These are phyloP conservation scores for Funneliformis mosseae DNA, from an alignment of 192 early-diverging fungal species.

Conservation along the genomic window DNA sequence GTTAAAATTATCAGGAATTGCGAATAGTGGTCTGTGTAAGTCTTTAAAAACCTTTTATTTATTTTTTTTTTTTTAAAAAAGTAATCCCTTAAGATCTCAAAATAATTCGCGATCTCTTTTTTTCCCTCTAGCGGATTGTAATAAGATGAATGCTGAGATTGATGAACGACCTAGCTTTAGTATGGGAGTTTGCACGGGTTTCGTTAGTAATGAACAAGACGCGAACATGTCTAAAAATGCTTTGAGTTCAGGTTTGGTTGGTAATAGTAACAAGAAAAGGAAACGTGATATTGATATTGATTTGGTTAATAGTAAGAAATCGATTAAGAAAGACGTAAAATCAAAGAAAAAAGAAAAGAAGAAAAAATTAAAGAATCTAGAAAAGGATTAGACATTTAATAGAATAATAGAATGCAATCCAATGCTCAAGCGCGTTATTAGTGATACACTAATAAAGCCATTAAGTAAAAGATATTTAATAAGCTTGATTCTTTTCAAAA, in stretches of 20 bases:
- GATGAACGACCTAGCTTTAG: background rate
- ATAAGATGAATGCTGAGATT: background rate
- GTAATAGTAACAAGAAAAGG: background rate
- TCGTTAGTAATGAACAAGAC: background rate
- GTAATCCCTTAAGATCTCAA: background rate
- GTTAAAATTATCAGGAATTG: background rate
- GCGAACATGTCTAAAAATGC: background rate
- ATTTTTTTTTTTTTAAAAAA: background rate
- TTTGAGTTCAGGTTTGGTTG: background rate
- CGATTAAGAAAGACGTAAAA: background rate
- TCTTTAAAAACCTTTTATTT: background rate
- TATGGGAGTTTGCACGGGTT: background rate
- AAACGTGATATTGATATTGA: background rate
- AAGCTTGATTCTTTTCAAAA: no score
- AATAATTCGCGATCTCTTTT: background rate
- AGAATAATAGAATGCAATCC: no score
- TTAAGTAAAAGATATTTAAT: no score
- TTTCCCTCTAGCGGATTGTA: background rate
- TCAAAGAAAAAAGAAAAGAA: background rate
- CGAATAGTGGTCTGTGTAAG: background rate
- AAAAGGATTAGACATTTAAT: no score
- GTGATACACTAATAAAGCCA: no score
- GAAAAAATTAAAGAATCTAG: no score
- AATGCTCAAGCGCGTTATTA: no score
- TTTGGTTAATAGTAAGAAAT: no score